A percentile compares a stretch with the other conserved stretches of the same genome.
phyloP scores from a whole-genome alignment of 805 yeast species.

The Ascoidea tarda region DNA sequence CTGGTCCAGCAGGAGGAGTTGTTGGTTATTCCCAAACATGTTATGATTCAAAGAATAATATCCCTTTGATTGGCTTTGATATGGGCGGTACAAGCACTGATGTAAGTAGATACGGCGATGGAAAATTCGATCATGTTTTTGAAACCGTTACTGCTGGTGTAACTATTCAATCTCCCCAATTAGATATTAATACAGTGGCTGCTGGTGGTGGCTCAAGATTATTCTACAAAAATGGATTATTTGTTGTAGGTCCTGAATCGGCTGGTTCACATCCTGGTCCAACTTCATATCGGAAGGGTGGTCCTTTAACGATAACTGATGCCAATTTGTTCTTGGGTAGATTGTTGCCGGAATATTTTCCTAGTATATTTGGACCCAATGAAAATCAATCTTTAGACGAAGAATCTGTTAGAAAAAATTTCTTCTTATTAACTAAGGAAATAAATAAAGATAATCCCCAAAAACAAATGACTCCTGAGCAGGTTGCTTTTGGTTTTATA shows the following conservation, averaged over 20 bases:
- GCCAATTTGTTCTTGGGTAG: slow-evolving; percentile 68
- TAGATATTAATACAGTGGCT: slow-evolving; percentile 71
- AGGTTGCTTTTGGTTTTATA: slow-evolving; percentile 70
- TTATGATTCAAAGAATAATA: slow-evolving; percentile 33
- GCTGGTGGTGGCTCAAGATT: slow-evolving; percentile 75
- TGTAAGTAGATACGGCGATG: slow-evolving; percentile 59
- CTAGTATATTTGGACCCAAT: slow-evolving; percentile 71
- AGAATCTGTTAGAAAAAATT: slow-evolving; percentile 33
- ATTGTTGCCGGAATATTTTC: slow-evolving; percentile 60
- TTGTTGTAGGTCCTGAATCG: slow-evolving; percentile 76
- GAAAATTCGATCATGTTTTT: slow-evolving; percentile 62
- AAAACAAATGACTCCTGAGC: slow-evolving; percentile 34
- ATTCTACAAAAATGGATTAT: slow-evolving; percentile 54
- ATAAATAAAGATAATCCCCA: slow-evolving; percentile 34
- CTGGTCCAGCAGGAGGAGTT: slow-evolving; percentile 98
- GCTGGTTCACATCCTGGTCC: slow-evolving; percentile 89
- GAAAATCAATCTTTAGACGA: slow-evolving; percentile 59
- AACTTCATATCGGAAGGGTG: slow-evolving; percentile 73
- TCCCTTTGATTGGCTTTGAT: slow-evolving; percentile 70
- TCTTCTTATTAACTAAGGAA: slow-evolving; percentile 34
- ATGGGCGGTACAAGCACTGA: slow-evolving; percentile 92
- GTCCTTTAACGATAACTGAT: slow-evolving; percentile 76
- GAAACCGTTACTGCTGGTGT: slow-evolving; percentile 79
- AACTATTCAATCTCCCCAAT: slow-evolving; percentile 72
- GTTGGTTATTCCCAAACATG: slow-evolving; percentile 87